Evolutionary conservation across 1,284 basidiomycete genomes (phyloP), one percentile per base, ranked within the genome.

Genomic region (Trichosporon ovoides): DNA sequence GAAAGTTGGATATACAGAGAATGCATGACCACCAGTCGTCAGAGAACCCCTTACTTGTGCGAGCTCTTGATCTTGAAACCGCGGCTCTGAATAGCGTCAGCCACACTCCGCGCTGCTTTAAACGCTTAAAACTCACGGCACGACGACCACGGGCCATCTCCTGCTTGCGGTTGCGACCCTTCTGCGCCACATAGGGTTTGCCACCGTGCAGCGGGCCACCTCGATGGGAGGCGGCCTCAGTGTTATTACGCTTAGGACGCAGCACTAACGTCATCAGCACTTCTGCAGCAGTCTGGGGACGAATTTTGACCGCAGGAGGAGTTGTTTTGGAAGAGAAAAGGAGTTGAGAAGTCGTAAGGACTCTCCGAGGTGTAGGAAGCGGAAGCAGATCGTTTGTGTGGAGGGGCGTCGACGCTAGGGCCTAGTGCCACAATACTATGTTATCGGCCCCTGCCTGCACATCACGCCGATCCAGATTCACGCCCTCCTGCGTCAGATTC

Each of bases 131-230:
- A 48, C 43, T 48, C 43, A 48, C 43, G 28, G 57, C 57, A 52
- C 91, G 85, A 84, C 91, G 88, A 83, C 91, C 91, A 86, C 91
- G 91, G 78, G 76, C 82, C 74, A 76, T 78, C 75, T 83, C 82
- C 77, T 81, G 81, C 78, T 98, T 98, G 85, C 94, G 89, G 70
- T 95, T 94, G 84, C 95, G 96, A 69, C 95, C 94, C 84, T 95
- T 96, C 77, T 90, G 91, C 69, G 82, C 84, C 58, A 93, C 89
- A 82, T 92, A 67, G 56, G 69, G 66, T 59, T 62, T 68, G 38
- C 67, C 65, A 57, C 72, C 74, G 62, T 74, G 73, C 62, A 78
- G 70, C 58, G 73, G 75, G 64, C 72, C 73, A 70, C 92, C 95
- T 78, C 97, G 98, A 86, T 98, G 95, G 63, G 63, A 74, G 68